Evolutionary conservation across 441 rosid species (phyloP).

Genomic region (Gossypium armourianum): DNA sequence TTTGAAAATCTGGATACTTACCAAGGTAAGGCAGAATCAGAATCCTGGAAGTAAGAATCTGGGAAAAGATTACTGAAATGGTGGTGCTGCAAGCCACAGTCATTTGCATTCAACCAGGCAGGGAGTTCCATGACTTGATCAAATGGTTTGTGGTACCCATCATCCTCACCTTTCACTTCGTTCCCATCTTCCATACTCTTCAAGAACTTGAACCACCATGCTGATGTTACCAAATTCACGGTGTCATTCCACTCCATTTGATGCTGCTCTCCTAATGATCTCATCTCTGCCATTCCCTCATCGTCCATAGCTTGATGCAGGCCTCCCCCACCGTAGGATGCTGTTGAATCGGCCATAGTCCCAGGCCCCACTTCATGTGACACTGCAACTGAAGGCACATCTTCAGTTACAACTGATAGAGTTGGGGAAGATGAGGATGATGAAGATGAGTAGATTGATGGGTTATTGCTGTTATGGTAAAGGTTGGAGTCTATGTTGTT

Average conservation of each 20-base stretch:
- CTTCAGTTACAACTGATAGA: slow-evolving; percentile 28
- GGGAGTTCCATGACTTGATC: slow-evolving; percentile 74
- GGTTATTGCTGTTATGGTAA: slow-evolving; percentile 29
- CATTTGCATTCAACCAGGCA: slow-evolving; percentile 61
- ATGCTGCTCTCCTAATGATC: slow-evolving; percentile 57
- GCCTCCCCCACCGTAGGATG: slow-evolving; percentile 33
- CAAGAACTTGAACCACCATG: slow-evolving; percentile 81
- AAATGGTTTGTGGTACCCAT: slow-evolving; percentile 31
- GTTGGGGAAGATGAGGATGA: slow-evolving; percentile 48
- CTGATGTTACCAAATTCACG: slow-evolving; percentile 66
- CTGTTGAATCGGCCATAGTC: slow-evolving; percentile 20
- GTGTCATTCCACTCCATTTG: slow-evolving; percentile 74
- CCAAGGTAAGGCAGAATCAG: slow-evolving; percentile 71
- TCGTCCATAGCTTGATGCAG: slow-evolving; percentile 45
- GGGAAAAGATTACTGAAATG: slow-evolving; percentile 43
- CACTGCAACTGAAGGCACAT: slow-evolving; percentile 24
- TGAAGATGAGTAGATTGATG: slow-evolving; percentile 44
- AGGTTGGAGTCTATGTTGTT: slow-evolving; percentile 42
- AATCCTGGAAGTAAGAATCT: slow-evolving; percentile 38
- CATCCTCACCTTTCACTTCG: slow-evolving; percentile 34
- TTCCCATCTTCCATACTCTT: slow-evolving; percentile 45
- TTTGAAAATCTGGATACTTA: slow-evolving; percentile 20
- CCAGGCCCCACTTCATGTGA: slow-evolving; percentile 22
- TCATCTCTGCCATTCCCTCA: slow-evolving; percentile 60
- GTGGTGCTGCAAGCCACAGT: slow-evolving; percentile 44